A percentile compares a stretch with the other conserved stretches of the same genome.
phyloP scores from a whole-genome alignment of 2,329 filamentous ascomycete species.

The Ophiostoma himal-ulmi region DNA sequence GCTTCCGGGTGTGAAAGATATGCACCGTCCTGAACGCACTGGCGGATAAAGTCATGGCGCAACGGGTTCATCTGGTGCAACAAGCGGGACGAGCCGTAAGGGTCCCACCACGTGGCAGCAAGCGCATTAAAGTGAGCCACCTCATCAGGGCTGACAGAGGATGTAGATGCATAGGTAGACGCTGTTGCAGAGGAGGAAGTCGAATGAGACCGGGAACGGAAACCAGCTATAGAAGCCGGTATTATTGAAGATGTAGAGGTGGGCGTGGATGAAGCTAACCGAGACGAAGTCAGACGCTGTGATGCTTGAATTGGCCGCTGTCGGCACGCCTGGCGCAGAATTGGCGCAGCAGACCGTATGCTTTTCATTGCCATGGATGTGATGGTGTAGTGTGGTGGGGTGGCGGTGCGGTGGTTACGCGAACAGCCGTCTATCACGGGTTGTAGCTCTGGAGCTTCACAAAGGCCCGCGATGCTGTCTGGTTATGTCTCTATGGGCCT shows the following conservation, averaged over 20 bases:
- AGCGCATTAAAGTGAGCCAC: constrained; percentile 92
- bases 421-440: background rate
- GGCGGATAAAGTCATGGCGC: constrained; percentile 82
- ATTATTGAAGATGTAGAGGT: background rate
- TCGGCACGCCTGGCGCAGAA: constrained; percentile 20
- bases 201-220: constrained; percentile 5
- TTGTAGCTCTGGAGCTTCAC: background rate
- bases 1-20: constrained; percentile 22
- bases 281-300: background rate
- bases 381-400: background rate
- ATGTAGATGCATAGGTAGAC: constrained; percentile 32
- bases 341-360: constrained; percentile 18
- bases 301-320: background rate
- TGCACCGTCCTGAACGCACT: constrained; percentile 51
- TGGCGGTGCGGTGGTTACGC: background rate
- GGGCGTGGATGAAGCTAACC: background rate
- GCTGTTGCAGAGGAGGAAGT: constrained; percentile 27
- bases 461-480: background rate
- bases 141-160: constrained; percentile 81
- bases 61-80: constrained; percentile 98
- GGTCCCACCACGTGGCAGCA: constrained; percentile 95
- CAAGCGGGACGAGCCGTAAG: constrained; percentile 82
- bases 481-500: background rate
- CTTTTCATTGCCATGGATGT: constrained; percentile 13
- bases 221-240: constrained; percentile 1